Evolutionary conservation across 1,139 yeast species (phyloP).

Genomic region (Lodderomyces orthopsilosis): DNA sequence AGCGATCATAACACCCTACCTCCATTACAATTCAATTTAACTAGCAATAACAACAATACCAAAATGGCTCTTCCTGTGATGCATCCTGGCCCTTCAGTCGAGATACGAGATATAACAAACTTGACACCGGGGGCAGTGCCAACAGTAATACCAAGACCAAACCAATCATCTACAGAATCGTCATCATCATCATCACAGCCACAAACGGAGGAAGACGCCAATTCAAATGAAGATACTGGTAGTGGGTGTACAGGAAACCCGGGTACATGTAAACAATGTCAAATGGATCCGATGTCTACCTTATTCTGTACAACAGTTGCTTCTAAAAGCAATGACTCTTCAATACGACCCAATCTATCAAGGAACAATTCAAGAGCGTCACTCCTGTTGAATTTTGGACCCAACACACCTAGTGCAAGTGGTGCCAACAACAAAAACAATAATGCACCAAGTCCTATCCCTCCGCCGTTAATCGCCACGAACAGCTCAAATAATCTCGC

Average conservation of each 20-base stretch:
- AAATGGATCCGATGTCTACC: slow-evolving; percentile 83
- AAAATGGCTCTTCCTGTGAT: slow-evolving; percentile 52
- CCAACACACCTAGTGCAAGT: slow-evolving; percentile 17
- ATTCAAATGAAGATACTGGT: slow-evolving; percentile 10
- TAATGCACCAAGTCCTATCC: slow-evolving; percentile 8
- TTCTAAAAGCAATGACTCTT: slow-evolving; percentile 27
- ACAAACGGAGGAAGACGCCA: slow-evolving; percentile 5
- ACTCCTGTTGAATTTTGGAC: slow-evolving; percentile 16
- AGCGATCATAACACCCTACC: slow-evolving; percentile 32
- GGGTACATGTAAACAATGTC: slow-evolving; percentile 84
- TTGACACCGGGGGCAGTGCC: slow-evolving; percentile 45
- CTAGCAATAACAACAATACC: slow-evolving; percentile 16
- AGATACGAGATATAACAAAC: slow-evolving; percentile 44
- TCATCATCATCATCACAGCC: neutral
- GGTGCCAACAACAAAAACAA: slow-evolving; percentile 8
- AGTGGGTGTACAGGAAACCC: slow-evolving; percentile 82
- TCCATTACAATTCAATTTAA: slow-evolving; percentile 29
- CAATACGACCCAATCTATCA: slow-evolving; percentile 12
- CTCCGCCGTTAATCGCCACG: slow-evolving; percentile 4
- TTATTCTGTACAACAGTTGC: slow-evolving; percentile 86
- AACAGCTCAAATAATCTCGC: slow-evolving; percentile 8
- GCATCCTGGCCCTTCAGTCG: slow-evolving; percentile 67
- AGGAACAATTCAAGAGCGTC: slow-evolving; percentile 15
- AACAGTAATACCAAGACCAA: slow-evolving; percentile 26
- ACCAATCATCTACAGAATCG: neutral